A percentile compares a stretch with the other conserved stretches of the same genome.
These are phyloP conservation scores for Fomitopsis pulvina DNA, from an alignment of 768 basidiomycete species.

Conservation along the genomic window DNA sequence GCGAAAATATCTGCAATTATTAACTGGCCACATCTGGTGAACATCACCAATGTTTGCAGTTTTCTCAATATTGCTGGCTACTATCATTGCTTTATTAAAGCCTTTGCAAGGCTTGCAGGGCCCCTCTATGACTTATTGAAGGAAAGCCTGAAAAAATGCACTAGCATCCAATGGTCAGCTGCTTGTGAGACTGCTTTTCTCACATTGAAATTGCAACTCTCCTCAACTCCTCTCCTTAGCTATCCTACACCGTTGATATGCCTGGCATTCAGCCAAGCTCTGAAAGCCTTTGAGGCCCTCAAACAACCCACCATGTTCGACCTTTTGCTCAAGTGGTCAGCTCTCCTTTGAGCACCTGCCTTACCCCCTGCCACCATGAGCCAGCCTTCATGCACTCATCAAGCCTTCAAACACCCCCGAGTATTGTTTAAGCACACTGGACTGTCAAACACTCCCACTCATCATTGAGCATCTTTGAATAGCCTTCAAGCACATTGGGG, in stretches of 20 bases:
- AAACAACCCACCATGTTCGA: too few species aligned
- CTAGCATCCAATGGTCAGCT: conserved; percentile 3
- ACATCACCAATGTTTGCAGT: conserved; percentile 24
- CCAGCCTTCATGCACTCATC: too few species aligned
- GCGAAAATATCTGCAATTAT: conserved; percentile 30
- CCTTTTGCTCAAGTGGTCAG: too few species aligned
- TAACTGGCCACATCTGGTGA: conserved; percentile 24
- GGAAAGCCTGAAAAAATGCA: conserved; percentile 1
- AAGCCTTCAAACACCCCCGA: too few species aligned
- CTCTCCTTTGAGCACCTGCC: too few species aligned
- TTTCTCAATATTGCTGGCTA: conserved; percentile 28
- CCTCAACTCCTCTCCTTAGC: conserved; percentile 5
- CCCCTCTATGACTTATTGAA: conserved; percentile 2
- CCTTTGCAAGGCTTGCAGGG: conserved; percentile 21
- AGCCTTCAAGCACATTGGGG: too few species aligned
- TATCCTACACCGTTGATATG: background rate
- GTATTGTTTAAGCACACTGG: too few species aligned
- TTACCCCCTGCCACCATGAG: too few species aligned
- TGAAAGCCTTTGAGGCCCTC: too few species aligned
- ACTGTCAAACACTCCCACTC: too few species aligned
- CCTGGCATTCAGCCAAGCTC: too few species aligned
- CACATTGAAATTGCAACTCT: conserved; percentile 17
- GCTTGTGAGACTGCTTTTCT: conserved; percentile 3
- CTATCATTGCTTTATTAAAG: conserved; percentile 25
- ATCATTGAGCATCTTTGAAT: too few species aligned